Evolutionary conservation across 768 basidiomycete genomes (phyloP), one percentile per base, ranked within the genome.

Genomic region (Dentipellis fragilis): DNA sequence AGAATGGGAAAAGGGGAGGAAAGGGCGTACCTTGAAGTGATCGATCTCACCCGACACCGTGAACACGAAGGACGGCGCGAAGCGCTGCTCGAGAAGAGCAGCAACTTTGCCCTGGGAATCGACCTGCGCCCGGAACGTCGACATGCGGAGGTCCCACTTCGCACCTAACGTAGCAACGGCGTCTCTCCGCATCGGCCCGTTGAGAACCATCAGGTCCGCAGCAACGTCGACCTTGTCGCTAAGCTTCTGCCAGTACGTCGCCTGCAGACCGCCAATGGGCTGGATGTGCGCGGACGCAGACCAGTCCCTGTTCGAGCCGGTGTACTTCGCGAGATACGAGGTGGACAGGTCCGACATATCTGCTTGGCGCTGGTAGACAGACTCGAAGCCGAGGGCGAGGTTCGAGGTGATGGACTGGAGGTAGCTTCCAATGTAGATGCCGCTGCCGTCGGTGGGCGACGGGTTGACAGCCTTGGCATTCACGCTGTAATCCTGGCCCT

Each of bases 181-280:
- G 66, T 95, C 94, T 63, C 95, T 77, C 65, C 90, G 85, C 55
- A 76, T 75, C 8, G 88, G 87, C 17, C 84, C 79, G 34, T 87
- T 87, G 54, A 93, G 76, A 40, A 94, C 69, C 67, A 92, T 85
- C 56, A 99, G 71, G 63, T 98, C 95, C 35, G 93, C 92, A 35
- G 92, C 95, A n/a, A 94, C 93, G 59, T 98, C 96, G 11, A 99
- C 88, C 72, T 95, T 93, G 56, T 95, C 91, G 68, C 87, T 87
- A 57, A 99, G 73, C 67, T 91, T 93, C 61, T 97, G 93, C 89
- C 92, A 96, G 71, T 98, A 99, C 9, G 92, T 94, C 29, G 93
- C 83, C 70, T 93, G 89, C 22, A 96, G 64, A 50, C 90, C 79
- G 21, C 94, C 92, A 14, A 82, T 76, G 14, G 86, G 80, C 67